These are phyloP conservation scores for Phylloporus sp. DNA, from an alignment of 768 basidiomycete genomes.

Conservation along the genomic window DNA sequence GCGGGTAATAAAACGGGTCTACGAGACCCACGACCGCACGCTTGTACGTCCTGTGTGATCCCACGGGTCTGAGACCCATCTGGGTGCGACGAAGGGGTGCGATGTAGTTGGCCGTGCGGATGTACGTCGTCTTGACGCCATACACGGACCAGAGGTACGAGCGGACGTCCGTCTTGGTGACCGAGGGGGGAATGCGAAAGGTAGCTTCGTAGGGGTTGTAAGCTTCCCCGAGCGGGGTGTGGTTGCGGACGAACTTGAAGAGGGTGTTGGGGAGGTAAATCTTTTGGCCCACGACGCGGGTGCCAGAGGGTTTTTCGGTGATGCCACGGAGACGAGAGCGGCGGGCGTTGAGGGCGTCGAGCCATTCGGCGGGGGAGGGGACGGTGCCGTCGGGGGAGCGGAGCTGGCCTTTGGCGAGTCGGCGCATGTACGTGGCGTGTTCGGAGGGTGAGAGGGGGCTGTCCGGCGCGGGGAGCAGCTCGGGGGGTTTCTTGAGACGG, in stretches of 20 bases:
- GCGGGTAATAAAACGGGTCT: constrained; percentile 92
- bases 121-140: constrained; percentile 85
- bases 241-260: constrained; percentile 79
- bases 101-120: constrained; percentile 90
- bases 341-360: constrained; percentile 48
- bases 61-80: constrained; percentile 25
- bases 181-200: constrained; percentile 81
- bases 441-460: constrained; percentile 65
- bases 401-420: constrained; percentile 49
- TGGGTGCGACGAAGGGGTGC: constrained; percentile 42
- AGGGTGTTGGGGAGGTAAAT: constrained; percentile 88
- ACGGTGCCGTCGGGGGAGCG: constrained; percentile 31
- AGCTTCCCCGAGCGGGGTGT: constrained; percentile 65
- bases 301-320: constrained; percentile 36
- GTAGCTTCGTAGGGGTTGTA: constrained; percentile 97
- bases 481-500: constrained; percentile 47
- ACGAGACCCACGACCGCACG: constrained; percentile 87
- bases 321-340: constrained; percentile 68
- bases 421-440: constrained; percentile 54
- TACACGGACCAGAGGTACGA: constrained; percentile 83
- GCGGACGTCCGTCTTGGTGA: constrained; percentile 91
- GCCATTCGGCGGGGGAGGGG: constrained; percentile 54
- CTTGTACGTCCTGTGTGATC: constrained; percentile 66
- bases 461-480: constrained; percentile 31
- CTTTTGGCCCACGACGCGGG: constrained; percentile 67